A percentile compares a stretch with the other conserved stretches of the same genome.
phyloP scores from a whole-genome alignment of 495 filamentous ascomycete species.

The Staphylotrichum longicolle region DNA sequence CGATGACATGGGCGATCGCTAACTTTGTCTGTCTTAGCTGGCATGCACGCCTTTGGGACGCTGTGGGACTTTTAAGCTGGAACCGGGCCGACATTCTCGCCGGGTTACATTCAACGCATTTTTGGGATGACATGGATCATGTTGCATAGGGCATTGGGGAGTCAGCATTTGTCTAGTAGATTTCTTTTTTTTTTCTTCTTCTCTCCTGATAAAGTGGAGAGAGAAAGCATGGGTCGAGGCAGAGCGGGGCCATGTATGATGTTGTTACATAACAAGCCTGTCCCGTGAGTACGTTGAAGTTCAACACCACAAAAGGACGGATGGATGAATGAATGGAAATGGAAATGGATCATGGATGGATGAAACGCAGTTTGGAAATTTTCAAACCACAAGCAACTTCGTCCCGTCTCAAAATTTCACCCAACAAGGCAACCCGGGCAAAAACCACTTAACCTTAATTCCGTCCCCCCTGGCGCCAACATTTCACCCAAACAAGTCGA shows the following conservation, averaged over 20 bases:
- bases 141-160: slow-evolving; percentile 7
- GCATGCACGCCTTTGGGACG: slow-evolving; percentile 46
- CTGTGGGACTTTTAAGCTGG: slow-evolving; percentile 44
- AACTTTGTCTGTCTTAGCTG: slow-evolving; percentile 29
- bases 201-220: not conserved
- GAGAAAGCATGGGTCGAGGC: slow-evolving; percentile 6
- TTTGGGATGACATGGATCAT: not conserved
- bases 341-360: too few relatives aligned
- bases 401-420: too few relatives aligned
- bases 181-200: not conserved
- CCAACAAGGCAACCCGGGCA: too few relatives aligned
- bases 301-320: not conserved
- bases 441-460: too few relatives aligned
- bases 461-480: too few relatives aligned
- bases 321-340: not conserved
- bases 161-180: slow-evolving; percentile 8
- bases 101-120: too few relatives aligned
- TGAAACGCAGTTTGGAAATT: too few relatives aligned
- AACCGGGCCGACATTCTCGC: slow-evolving; percentile 6
- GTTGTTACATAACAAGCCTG: too few relatives aligned
- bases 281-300: too few relatives aligned
- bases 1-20: slow-evolving; percentile 13
- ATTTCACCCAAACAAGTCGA: too few relatives aligned
- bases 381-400: too few relatives aligned
- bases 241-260: not conserved